phyloP scores from a whole-genome alignment of 164 flowering plant genomes.

The Tinospora cordifolia region DNA sequence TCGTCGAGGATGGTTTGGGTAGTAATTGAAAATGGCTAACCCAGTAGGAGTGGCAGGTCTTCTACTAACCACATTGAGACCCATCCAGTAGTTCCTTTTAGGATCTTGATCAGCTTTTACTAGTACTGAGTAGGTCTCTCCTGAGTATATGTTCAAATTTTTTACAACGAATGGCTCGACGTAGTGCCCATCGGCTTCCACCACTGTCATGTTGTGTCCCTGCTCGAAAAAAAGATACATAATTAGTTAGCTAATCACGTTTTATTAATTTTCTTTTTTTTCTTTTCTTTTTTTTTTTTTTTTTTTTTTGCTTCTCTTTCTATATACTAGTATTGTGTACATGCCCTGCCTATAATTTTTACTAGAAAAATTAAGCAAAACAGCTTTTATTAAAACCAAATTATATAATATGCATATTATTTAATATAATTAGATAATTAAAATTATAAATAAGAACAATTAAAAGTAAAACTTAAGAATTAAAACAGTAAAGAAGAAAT shows the following conservation, averaged over 20 bases:
- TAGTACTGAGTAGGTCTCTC: constrained; percentile 64
- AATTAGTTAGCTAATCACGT: background rate
- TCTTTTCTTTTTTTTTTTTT: too few relatives aligned
- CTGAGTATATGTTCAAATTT: constrained; percentile 69
- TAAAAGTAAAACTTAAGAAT: too few relatives aligned
- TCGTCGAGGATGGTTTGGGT: constrained; percentile 47
- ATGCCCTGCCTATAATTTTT: background rate
- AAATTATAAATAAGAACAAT: too few relatives aligned
- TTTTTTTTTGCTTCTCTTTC: too few relatives aligned
- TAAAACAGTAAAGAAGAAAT: too few relatives aligned
- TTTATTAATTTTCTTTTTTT: too few relatives aligned
- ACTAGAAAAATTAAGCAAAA: background rate
- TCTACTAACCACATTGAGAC: constrained; percentile 41
- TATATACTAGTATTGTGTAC: too few relatives aligned
- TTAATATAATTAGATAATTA: too few relatives aligned
- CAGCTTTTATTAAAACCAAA: too few relatives aligned
- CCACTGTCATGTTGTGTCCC: constrained; percentile 89
- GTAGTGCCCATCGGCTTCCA: constrained; percentile 83
- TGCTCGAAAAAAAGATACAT: constrained; percentile 8
- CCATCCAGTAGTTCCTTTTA: constrained; percentile 56
- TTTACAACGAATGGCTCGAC: constrained; percentile 67
- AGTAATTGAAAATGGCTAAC: constrained; percentile 49
- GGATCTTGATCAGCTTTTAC: constrained; percentile 56
- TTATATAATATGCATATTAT: too few relatives aligned
- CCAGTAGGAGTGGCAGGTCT: constrained; percentile 38